Conservation (phyloP, 179 eudicot genomes). For the Dionaea muscipula region DNA sequence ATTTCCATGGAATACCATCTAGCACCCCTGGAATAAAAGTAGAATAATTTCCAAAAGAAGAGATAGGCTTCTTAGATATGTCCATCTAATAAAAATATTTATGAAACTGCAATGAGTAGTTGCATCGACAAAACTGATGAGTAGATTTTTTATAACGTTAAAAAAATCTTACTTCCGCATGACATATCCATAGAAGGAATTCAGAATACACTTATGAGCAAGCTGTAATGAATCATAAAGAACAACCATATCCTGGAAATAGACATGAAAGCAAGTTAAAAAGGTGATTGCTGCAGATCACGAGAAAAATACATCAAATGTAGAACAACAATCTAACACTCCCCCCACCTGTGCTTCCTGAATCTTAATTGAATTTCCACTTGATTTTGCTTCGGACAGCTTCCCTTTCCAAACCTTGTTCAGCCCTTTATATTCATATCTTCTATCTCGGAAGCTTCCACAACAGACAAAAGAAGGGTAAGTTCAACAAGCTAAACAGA, state of each 20-base stretch:
- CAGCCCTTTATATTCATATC: constrained; percentile 95
- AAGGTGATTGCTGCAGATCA: background rate
- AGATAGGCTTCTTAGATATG: background rate
- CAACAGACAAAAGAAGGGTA: constrained; percentile 11
- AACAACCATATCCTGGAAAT: constrained; percentile 76
- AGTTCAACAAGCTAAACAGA: background rate
- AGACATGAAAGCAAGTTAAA: background rate
- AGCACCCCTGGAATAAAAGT: constrained; percentile 57
- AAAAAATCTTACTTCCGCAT: constrained; percentile 78
- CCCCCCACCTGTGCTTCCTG: constrained; percentile 86
- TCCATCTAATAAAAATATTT: background rate
- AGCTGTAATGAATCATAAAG: constrained; percentile 94
- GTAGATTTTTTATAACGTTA: too few relatives aligned
- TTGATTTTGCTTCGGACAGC: constrained; percentile 81
- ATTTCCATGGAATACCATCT: constrained; percentile 99
- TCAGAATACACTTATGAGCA: constrained; percentile 96
- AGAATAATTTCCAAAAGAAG: background rate
- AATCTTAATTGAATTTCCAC: constrained; percentile 83
- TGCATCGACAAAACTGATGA: too few relatives aligned
- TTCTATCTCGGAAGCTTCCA: constrained; percentile 87
- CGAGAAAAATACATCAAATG: background rate
- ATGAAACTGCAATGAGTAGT: too few relatives aligned
- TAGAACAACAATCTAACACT: too few relatives aligned
- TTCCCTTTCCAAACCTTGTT: constrained; percentile 97
- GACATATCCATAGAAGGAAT: constrained; percentile 96